phyloP scores from a whole-genome alignment of 441 rosid species.

The Corymbia citriodora region DNA sequence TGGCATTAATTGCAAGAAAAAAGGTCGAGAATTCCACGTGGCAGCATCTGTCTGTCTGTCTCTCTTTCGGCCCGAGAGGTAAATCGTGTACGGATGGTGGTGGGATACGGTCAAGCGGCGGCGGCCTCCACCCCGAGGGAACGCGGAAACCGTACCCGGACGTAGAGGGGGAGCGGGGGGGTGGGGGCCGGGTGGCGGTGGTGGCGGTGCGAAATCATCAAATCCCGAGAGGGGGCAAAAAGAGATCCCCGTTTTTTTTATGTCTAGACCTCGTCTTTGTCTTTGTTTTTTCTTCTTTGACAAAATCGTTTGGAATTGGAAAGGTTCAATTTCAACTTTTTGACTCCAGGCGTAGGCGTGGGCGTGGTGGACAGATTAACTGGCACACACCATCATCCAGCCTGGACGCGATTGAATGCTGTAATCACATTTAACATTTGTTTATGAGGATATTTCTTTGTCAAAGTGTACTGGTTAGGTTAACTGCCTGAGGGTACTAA shows the following conservation, averaged over 20 bases:
- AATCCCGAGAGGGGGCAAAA: neutral
- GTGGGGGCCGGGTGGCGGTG: neutral
- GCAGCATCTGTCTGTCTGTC: neutral
- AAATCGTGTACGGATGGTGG: neutral
- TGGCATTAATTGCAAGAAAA: neutral
- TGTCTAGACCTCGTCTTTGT: neutral
- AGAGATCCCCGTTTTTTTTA: no score
- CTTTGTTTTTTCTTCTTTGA: neutral
- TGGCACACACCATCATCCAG: neutral
- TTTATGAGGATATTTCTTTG: neutral
- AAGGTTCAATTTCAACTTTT: neutral
- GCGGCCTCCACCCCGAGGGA: neutral
- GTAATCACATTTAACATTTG: no score
- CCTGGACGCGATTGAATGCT: neutral
- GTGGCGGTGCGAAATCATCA: neutral
- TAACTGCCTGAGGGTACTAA: neutral
- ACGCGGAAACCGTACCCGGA: neutral
- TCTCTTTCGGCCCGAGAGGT: neutral
- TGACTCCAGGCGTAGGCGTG: neutral
- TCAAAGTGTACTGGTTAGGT: neutral
- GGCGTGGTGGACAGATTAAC: neutral
- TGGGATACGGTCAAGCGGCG: slow-evolving; percentile 26
- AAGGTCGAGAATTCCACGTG: neutral
- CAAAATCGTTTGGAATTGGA: neutral
- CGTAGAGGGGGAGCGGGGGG: neutral